phyloP scores from a whole-genome alignment of 2,329 filamentous ascomycete genomes.

The Hymenoscyphus infarciens region DNA sequence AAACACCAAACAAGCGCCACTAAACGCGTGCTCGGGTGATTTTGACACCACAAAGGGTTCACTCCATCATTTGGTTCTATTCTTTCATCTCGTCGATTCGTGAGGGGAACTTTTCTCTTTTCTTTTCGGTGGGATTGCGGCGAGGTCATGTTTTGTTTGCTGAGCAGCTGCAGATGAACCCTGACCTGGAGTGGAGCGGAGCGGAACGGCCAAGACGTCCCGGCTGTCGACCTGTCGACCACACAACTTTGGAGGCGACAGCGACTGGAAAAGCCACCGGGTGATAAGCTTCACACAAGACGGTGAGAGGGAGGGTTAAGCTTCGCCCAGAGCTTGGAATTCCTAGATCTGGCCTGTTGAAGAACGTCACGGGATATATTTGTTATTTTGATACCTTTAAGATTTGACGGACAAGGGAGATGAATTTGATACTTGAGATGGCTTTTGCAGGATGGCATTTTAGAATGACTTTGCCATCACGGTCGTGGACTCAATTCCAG shows the following conservation, averaged over 20 bases:
- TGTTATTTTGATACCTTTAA: neutral
- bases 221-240: too few relatives aligned
- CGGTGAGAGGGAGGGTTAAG: neutral
- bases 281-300: neutral
- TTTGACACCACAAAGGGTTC: neutral
- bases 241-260: neutral
- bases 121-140: neutral
- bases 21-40: neutral
- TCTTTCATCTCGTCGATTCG: too few relatives aligned
- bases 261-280: neutral
- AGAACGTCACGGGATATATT: neutral
- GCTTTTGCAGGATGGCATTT: neutral
- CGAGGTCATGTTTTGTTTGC: neutral
- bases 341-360: neutral
- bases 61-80: neutral
- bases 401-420: neutral
- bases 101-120: too few relatives aligned
- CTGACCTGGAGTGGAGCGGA: too few relatives aligned
- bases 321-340: constrained; percentile 1
- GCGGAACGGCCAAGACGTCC: too few relatives aligned
- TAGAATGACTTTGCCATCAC: neutral
- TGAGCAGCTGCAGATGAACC: neutral
- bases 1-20: neutral
- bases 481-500: neutral
- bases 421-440: neutral